Evolutionary conservation across 257 asterid genomes (phyloP).

Genomic region (Scutellaria barbata): DNA sequence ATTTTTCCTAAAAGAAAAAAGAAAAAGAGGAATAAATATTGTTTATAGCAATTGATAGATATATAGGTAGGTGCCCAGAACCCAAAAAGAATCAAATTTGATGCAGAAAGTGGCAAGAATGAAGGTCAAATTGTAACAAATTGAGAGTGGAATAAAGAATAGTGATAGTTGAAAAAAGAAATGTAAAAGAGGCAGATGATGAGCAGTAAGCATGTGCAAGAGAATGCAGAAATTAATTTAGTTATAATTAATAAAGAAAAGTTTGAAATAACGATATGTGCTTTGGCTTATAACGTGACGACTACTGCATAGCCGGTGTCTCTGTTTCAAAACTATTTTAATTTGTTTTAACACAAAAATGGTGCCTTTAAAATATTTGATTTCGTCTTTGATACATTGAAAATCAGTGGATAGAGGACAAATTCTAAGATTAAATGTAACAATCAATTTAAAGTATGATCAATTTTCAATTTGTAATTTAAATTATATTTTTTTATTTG

Average conservation of each 20-base stretch:
- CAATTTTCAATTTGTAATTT: no score
- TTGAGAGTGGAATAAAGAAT: no score
- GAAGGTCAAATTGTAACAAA: not conserved
- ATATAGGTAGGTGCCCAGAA: not conserved
- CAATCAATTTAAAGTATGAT: no score
- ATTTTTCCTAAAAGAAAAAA: not conserved
- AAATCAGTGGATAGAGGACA: no score
- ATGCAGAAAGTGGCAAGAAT: constrained; percentile 26
- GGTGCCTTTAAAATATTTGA: no score
- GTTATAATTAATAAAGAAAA: not conserved
- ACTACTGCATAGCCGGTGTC: constrained; percentile 37
- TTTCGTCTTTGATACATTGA: no score
- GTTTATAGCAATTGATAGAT: not conserved
- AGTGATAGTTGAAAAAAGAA: not conserved
- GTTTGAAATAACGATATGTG: constrained; percentile 17
- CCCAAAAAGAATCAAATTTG: constrained; percentile 21
- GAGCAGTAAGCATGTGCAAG: constrained; percentile 9
- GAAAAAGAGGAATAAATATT: no score
- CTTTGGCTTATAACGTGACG: constrained; percentile 30
- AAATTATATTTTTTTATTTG: no score
- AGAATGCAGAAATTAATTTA: constrained; percentile 15
- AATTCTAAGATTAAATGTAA: no score
- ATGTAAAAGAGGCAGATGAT: constrained; percentile 11
- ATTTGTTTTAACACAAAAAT: no score
- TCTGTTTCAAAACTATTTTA: not conserved